phyloP scores from a whole-genome alignment of 2,329 filamentous ascomycete species.

The Phialophora chinensis region DNA sequence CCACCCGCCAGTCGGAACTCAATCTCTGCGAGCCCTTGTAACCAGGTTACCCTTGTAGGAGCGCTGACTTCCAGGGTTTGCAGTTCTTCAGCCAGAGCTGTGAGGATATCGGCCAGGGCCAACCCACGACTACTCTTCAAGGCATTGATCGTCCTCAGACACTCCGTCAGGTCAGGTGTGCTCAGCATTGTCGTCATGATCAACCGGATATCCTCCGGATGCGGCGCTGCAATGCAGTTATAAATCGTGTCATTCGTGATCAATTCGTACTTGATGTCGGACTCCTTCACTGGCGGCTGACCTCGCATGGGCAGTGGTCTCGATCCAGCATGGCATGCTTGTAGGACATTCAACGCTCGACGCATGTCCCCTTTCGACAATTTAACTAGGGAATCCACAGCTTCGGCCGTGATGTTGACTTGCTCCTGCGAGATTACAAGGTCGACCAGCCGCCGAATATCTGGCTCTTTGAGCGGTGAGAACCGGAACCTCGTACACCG shows the following conservation, averaged over 20 bases:
- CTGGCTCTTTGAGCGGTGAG: slow-evolving; percentile 85
- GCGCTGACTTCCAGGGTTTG: slow-evolving; percentile 80
- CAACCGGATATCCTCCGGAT: slow-evolving; percentile 82
- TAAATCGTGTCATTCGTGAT: slow-evolving; percentile 94
- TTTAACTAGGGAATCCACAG: slow-evolving; percentile 80
- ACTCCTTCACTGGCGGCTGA: slow-evolving; percentile 54
- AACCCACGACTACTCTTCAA: slow-evolving; percentile 85
- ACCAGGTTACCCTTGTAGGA: slow-evolving; percentile 87
- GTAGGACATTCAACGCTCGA: slow-evolving; percentile 88
- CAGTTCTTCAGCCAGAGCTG: slow-evolving; percentile 81
- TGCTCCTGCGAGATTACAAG: slow-evolving; percentile 86
- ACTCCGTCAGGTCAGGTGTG: slow-evolving; percentile 86
- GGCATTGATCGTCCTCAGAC: slow-evolving; percentile 83
- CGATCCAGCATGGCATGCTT: slow-evolving; percentile 95
- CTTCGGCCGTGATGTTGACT: slow-evolving; percentile 81
- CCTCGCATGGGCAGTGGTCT: slow-evolving; percentile 56
- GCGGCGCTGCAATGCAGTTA: slow-evolving; percentile 94
- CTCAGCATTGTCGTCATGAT: slow-evolving; percentile 84
- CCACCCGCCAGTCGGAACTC: slow-evolving; percentile 90
- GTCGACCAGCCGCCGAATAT: slow-evolving; percentile 85
- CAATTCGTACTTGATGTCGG: slow-evolving; percentile 75
- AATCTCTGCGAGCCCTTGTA: slow-evolving; percentile 88
- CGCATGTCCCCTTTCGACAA: slow-evolving; percentile 97
- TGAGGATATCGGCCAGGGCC: slow-evolving; percentile 91
- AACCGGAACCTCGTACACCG: slow-evolving; percentile 95